Evolutionary conservation across 1,284 basidiomycete species (phyloP).

Genomic region (Spongiforma sp.): DNA sequence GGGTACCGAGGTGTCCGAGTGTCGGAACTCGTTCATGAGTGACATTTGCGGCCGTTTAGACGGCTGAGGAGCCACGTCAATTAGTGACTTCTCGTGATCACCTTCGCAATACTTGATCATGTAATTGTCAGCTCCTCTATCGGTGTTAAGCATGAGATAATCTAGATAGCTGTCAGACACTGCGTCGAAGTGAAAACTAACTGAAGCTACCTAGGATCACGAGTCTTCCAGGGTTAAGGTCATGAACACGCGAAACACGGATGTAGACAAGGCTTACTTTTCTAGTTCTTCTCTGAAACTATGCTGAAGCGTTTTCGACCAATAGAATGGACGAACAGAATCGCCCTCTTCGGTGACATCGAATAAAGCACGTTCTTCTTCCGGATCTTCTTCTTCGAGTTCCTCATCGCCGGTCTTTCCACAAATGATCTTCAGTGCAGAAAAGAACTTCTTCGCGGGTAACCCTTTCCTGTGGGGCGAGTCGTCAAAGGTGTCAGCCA

Average conservation of each 20-base stretch:
- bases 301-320: slow-evolving; percentile 77
- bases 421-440: slow-evolving; percentile 75
- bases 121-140: slow-evolving; percentile 84
- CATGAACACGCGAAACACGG: slow-evolving; percentile 8
- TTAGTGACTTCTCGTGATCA: slow-evolving; percentile 72
- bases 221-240: slow-evolving; percentile 53
- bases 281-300: slow-evolving; percentile 88
- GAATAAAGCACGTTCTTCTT: slow-evolving; percentile 69
- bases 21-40: slow-evolving; percentile 68
- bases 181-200: neutral
- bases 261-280: slow-evolving; percentile 56
- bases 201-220: slow-evolving; percentile 71
- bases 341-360: slow-evolving; percentile 64
- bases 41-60: slow-evolving; percentile 69
- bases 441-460: slow-evolving; percentile 66
- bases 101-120: slow-evolving; percentile 89
- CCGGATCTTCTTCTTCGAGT: slow-evolving; percentile 70
- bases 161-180: slow-evolving; percentile 48
- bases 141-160: slow-evolving; percentile 90
- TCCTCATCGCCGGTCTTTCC: slow-evolving; percentile 80
- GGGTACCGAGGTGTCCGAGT: slow-evolving; percentile 47
- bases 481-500: slow-evolving; percentile 85
- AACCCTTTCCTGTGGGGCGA: slow-evolving; percentile 72
- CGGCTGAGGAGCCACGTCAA: slow-evolving; percentile 78
- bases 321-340: slow-evolving; percentile 72